Base-by-base conservation (phyloP, 257 asterid genomes). In the Henckelia pumila region DNA sequence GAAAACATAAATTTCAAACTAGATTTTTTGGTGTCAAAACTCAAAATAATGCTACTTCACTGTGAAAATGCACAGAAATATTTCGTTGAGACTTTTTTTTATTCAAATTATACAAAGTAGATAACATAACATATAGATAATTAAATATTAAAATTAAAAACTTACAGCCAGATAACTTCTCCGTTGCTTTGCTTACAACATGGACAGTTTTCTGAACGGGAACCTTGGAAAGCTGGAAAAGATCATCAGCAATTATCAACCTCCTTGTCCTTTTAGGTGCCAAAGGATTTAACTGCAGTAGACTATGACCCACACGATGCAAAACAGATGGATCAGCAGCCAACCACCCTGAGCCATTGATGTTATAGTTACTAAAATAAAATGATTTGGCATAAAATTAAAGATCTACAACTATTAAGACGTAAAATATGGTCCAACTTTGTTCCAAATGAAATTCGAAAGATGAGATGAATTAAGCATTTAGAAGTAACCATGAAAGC, bases 201-300 rank as follows among this genome's bases (percentile, higher is more conserved):
- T 79, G 72, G 35, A 82, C 80, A 29, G 90, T 87, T 83, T 80
- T 88, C 88, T 80, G 89, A 61, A 77, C 61, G 23, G 97, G 96
- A 64, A 85, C 83, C 71, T 84, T 84, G 63, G 93, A 87, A 23
- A 88, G 89, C 86, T 88, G 96, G 89, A 91, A 94, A 66, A 94
- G 95, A 77, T 94, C 99, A 80, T 91, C 97, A 40, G 99, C 99
- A 76, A 94, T 77, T 58, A 91, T 64, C 74, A 94, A 77, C 71
- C 79, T 82, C 19, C 96, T 78, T n/a, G 81, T 81, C 84, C 83
- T 85, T 75, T 80, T 91, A 33, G 89, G 85, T 78, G 81, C 96
- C 53, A 80, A 63, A 9, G 69, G 84, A 29, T 78, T 85, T 73
- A 94, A 76, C 71, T 83, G 89, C 62, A 94, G 96, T 64, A 94